phyloP scores from a whole-genome alignment of 768 basidiomycete genomes.

The Lyophyllum atratum region DNA sequence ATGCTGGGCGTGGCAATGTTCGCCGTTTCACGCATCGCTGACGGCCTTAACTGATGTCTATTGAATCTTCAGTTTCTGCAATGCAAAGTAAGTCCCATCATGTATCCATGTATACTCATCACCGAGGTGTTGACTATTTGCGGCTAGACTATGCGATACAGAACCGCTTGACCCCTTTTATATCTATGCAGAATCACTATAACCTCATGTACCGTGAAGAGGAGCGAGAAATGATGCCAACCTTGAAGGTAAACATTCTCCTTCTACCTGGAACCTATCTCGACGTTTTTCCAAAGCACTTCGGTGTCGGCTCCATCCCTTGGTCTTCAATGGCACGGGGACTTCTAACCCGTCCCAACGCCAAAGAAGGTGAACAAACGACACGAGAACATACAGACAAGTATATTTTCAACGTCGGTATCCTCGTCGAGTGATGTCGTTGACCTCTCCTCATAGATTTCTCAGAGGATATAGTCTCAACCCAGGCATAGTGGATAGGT shows the following conservation, averaged over 20 bases:
- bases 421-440: neutral
- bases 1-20: slow-evolving; percentile 58
- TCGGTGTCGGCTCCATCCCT: slow-evolving; percentile 57
- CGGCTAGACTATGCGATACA: slow-evolving; percentile 59
- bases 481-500: slow-evolving; percentile 24
- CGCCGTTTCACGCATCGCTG: slow-evolving; percentile 8
- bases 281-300: slow-evolving; percentile 4
- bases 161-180: slow-evolving; percentile 60
- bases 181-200: slow-evolving; percentile 73
- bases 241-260: slow-evolving; percentile 37
- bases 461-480: slow-evolving; percentile 23
- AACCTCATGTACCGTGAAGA: slow-evolving; percentile 65
- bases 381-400: slow-evolving; percentile 37
- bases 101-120: neutral
- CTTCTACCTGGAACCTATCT: too few relatives aligned
- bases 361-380: slow-evolving; percentile 3
- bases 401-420: slow-evolving; percentile 18
- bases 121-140: neutral
- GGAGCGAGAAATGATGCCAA: slow-evolving; percentile 65
- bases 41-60: neutral
- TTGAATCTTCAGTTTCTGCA: slow-evolving; percentile 39
- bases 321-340: slow-evolving; percentile 64
- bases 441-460: slow-evolving; percentile 21
- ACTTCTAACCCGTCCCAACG: slow-evolving; percentile 41
- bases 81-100: slow-evolving; percentile 56